These are phyloP conservation scores for Nicotiana noctiflora DNA, from an alignment of 257 asterid species.

Conservation along the genomic window DNA sequence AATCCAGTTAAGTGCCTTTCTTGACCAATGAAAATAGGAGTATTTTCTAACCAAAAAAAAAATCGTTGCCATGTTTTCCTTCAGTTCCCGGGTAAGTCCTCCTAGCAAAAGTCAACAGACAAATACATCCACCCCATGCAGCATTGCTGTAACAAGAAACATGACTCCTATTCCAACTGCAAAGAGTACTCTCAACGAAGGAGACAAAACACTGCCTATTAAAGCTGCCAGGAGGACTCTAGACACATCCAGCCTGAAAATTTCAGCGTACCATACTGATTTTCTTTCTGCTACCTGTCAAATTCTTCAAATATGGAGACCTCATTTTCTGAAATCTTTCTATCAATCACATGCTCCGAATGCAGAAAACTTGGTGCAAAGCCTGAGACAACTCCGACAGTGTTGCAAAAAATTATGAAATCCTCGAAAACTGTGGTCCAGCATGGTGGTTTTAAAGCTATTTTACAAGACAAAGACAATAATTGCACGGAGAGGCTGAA, in stretches of 20 bases:
- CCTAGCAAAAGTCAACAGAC: conserved; percentile 32
- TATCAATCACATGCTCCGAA: conserved; percentile 1
- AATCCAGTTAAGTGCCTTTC: background rate
- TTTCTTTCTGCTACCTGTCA: background rate
- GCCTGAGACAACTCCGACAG: conserved; percentile 31
- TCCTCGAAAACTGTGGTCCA: conserved; percentile 29
- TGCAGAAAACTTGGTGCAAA: conserved; percentile 38
- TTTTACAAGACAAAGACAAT: conserved; percentile 21
- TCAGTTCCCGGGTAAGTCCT: conserved; percentile 32
- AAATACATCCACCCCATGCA: conserved; percentile 28
- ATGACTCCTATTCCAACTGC: conserved; percentile 21
- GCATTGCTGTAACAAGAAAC: conserved; percentile 22
- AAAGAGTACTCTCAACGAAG: conserved; percentile 23
- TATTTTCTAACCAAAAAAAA: conserved; percentile 9
- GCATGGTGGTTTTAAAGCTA: conserved; percentile 22
- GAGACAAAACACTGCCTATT: conserved; percentile 25
- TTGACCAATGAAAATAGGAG: conserved; percentile 3
- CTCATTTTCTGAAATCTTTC: background rate
- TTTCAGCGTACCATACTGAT: conserved; percentile 35
- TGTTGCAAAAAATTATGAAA: conserved; percentile 28
- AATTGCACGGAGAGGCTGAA: conserved; percentile 21
- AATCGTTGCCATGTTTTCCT: conserved; percentile 17
- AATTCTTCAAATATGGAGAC: background rate
- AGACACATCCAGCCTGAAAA: conserved; percentile 33
- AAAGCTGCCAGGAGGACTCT: conserved; percentile 30